Base-by-base conservation (phyloP, 495 filamentous ascomycete genomes). In the Daldinia caldariorum region DNA sequence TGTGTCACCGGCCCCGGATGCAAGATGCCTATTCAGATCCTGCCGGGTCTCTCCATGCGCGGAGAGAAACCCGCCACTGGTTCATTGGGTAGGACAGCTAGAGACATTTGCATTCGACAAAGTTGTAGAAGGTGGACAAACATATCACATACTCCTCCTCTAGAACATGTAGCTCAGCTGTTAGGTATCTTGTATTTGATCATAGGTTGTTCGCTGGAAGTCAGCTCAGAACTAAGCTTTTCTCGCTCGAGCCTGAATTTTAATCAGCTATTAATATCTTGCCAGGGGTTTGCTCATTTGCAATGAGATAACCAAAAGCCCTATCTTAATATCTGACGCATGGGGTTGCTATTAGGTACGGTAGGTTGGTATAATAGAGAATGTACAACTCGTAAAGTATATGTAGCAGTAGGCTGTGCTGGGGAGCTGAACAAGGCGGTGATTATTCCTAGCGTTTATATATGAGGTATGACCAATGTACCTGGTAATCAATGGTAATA, bases 11-110 rank as follows among this genome's bases (percentile, higher is more conserved):
- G 35, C 29, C 43, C 45, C 34, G 53, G 58, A 66, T 67, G 69
- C 69, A 67, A 67, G 69, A 71, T 63, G 69, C 69, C 69, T 71
- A 63, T 67, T 60, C 20, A 63, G 63, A 67, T 67, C 69, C 63
- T 63, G 54, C 63, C 20, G 51, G 51, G 58, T 49, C 51, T 51
- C 45, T 32, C 47, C 29, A 51, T 51, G 45, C 20, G 26, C n/a
- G 14, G 62, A 62, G 34, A 43, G 16, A n/a, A n/a, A 31, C n/a
- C 14, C 13, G 22, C 31, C 31, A 55, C 26, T 16, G 29, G 50
- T 56, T 39, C 22, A 62, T n/a, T n/a, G 41, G 5, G 62, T 59
- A 50, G 29, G 31, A 67, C 63, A 56, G 13, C 18, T 16, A 49
- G 8, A 47, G 32, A n/a, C 22, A 37, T 20, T 3, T 34, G 31